Percentiles rank a stretch among this genome's conserved stretches.
These are phyloP conservation scores for Erythrobasidium hasegawianum DNA, from an alignment of 1,284 basidiomycete species.

Conservation along the genomic window DNA sequence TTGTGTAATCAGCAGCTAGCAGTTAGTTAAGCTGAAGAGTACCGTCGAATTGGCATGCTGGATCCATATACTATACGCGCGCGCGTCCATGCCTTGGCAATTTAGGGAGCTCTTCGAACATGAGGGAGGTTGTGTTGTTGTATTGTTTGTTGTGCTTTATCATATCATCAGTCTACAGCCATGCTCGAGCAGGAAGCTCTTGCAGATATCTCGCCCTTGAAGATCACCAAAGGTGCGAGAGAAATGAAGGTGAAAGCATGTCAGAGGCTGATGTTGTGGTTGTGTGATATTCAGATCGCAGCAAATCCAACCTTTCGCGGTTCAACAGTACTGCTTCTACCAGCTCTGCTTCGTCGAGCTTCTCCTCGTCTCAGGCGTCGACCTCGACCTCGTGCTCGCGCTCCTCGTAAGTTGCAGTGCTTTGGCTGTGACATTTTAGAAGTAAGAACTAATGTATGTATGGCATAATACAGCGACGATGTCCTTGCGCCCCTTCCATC, in stretches of 20 bases:
- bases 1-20: no score
- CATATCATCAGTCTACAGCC: neutral
- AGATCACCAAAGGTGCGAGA: constrained; percentile 25
- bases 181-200: neutral
- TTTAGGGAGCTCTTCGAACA: no score
- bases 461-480: no score
- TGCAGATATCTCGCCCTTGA: constrained; percentile 14
- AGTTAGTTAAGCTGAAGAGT: no score
- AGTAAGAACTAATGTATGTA: no score
- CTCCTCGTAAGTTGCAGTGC: constrained; percentile 5
- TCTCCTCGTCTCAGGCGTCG: constrained; percentile 8
- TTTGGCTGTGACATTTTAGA: no score
- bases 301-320: constrained; percentile 13
- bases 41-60: no score
- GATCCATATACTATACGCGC: no score
- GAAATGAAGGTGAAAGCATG: neutral
- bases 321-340: constrained; percentile 22
- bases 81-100: no score
- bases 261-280: neutral
- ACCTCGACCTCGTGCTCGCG: constrained; percentile 8
- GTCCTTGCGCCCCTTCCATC: neutral
- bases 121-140: no score
- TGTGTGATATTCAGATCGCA: neutral
- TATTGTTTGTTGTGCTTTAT: no score
- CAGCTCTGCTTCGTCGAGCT: constrained; percentile 1